phyloP scores from a whole-genome alignment of 495 filamentous ascomycete species.

The Penicillium odoratum region DNA sequence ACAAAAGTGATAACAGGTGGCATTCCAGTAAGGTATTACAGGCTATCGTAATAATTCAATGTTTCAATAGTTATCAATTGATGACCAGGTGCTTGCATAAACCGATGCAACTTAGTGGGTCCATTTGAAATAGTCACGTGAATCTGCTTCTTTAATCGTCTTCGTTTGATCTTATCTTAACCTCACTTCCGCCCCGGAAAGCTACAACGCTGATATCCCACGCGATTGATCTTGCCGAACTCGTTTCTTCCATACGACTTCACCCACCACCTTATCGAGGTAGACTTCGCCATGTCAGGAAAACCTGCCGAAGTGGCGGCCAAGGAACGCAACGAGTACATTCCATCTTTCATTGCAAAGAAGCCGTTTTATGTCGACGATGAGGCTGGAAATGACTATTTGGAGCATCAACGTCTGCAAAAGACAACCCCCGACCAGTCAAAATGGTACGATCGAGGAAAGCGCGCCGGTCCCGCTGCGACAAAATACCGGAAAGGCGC shows the following conservation, averaged over 20 bases:
- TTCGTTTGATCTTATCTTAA: not conserved
- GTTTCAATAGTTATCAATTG: no score
- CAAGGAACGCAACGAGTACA: conserved; percentile 96
- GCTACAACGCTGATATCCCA: not conserved
- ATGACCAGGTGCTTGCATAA: not conserved
- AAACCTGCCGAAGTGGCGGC: conserved; percentile 52
- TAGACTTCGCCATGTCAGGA: conserved; percentile 38
- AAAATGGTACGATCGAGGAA: conserved; percentile 89
- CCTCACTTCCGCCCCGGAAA: not conserved
- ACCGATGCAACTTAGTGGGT: not conserved
- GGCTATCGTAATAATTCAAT: not conserved
- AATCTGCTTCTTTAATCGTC: not conserved
- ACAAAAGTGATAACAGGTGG: not conserved
- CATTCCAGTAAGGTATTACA: not conserved
- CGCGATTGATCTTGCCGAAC: not conserved
- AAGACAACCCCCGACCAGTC: conserved; percentile 61
- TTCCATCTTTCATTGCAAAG: conserved; percentile 95
- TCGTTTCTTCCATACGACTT: not conserved
- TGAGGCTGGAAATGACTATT: conserved; percentile 81
- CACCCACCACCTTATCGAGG: not conserved
- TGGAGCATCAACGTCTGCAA: conserved; percentile 93
- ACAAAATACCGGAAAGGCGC: conserved; percentile 98
- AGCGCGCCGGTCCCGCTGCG: conserved; percentile 74
- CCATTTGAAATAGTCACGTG: not conserved
- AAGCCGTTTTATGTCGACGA: conserved; percentile 95